Evolutionary conservation across 2,329 filamentous ascomycete species (phyloP).

Genomic region (Lachnellula suecica): DNA sequence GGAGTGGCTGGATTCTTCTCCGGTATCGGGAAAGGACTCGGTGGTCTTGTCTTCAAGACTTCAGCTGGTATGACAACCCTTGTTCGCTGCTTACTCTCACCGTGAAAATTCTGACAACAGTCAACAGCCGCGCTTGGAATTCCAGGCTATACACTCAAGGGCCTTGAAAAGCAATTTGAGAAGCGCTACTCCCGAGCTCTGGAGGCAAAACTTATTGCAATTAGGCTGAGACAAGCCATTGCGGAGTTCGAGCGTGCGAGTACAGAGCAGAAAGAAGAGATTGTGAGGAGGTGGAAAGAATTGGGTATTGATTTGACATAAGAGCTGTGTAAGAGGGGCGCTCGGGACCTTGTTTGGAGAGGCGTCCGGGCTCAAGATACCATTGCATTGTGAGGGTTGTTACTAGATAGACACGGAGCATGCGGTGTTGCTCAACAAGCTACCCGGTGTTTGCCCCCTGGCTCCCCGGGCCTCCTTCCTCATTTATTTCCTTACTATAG

Average conservation of each 20-base stretch:
- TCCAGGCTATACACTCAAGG: constrained; percentile 26
- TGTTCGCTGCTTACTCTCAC: constrained; percentile 22
- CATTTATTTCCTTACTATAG: too few relatives aligned
- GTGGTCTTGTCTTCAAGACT: constrained; percentile 63
- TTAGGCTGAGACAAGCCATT: constrained; percentile 23
- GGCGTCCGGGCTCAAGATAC: not conserved
- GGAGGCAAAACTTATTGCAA: constrained; percentile 21
- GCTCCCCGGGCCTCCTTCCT: too few relatives aligned
- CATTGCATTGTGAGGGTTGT: too few relatives aligned
- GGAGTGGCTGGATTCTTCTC: constrained; percentile 50
- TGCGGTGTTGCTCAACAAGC: too few relatives aligned
- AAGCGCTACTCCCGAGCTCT: constrained; percentile 19
- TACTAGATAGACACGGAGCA: too few relatives aligned
- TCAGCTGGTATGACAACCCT: constrained; percentile 33
- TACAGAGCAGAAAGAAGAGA: constrained; percentile 39
- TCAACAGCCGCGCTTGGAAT: constrained; percentile 18
- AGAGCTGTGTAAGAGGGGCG: not conserved
- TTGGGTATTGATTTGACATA: constrained; percentile 1
- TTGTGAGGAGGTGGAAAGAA: constrained; percentile 28
- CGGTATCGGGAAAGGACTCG: constrained; percentile 57
- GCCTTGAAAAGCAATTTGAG: constrained; percentile 25
- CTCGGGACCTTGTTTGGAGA: not conserved
- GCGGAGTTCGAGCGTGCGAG: constrained; percentile 32
- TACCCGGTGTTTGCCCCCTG: too few relatives aligned
- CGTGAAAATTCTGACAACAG: not conserved